phyloP scores from a whole-genome alignment of 352 stramenopile species.

The Phytophthora boehmeriae region DNA sequence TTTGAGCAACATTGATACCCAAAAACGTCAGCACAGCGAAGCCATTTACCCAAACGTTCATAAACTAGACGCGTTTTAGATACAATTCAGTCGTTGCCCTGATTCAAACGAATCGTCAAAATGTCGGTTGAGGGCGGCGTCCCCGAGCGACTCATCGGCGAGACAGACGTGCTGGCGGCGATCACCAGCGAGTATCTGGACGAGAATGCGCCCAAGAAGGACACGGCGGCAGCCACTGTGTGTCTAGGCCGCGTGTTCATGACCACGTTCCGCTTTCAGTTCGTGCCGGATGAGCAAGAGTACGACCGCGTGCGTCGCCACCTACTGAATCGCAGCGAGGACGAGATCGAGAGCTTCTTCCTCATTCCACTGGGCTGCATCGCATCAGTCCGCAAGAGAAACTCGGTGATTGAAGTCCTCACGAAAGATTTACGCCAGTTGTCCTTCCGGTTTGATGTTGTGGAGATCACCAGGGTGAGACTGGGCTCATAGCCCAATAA shows the following conservation, averaged over 20 bases:
- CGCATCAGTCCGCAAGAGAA: conserved; percentile 80
- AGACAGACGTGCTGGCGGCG: conserved; percentile 77
- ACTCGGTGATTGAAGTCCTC: conserved; percentile 72
- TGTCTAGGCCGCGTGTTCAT: conserved; percentile 79
- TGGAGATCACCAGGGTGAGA: conserved; percentile 68
- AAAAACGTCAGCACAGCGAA: neutral
- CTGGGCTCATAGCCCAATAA: neutral
- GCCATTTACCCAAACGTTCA: neutral
- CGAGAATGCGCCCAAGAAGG: conserved; percentile 59
- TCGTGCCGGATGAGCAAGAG: conserved; percentile 66
- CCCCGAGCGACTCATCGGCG: conserved; percentile 57
- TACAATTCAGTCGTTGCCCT: neutral
- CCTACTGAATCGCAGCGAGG: conserved; percentile 55
- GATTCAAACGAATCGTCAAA: neutral
- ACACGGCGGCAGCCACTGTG: conserved; percentile 60
- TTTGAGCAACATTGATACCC: too few relatives aligned
- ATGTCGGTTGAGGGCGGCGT: conserved; percentile 37
- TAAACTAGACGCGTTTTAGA: neutral
- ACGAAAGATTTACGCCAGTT: conserved; percentile 84
- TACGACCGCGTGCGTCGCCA: conserved; percentile 56
- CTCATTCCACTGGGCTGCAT: conserved; percentile 77
- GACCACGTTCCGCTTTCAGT: conserved; percentile 89
- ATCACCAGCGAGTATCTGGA: conserved; percentile 82
- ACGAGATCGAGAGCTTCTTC: conserved; percentile 83
- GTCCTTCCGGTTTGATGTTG: conserved; percentile 76